A percentile compares a stretch with the other conserved stretches of the same genome.
phyloP scores from a whole-genome alignment of 2,329 filamentous ascomycete species.

The Fusarium verrucosum region DNA sequence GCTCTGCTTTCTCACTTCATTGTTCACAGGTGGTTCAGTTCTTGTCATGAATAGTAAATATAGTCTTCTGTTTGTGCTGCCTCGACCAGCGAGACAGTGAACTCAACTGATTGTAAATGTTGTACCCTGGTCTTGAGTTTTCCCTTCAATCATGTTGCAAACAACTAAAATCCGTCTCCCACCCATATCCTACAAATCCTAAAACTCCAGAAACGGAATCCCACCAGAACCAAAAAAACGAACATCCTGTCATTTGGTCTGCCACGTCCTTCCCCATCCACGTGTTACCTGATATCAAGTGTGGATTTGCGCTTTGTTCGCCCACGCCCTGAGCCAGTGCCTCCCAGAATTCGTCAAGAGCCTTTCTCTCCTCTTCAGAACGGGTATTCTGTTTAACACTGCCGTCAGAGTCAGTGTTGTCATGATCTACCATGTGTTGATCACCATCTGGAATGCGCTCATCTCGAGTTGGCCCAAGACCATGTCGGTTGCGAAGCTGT shows the following conservation, averaged over 20 bases:
- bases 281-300: constrained; percentile 51
- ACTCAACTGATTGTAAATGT: constrained; percentile 34
- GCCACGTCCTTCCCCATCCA: constrained; percentile 48
- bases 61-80: constrained; percentile 28
- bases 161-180: constrained; percentile 29
- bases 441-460: constrained; percentile 42
- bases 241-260: constrained; percentile 7
- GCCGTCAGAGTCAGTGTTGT: constrained; percentile 15
- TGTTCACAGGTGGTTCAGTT: background rate
- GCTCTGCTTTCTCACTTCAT: constrained; percentile 5
- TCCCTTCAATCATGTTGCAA: constrained; percentile 27
- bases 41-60: background rate
- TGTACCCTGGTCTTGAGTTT: constrained; percentile 24
- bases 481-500: constrained; percentile 8
- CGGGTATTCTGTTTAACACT: constrained; percentile 10
- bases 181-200: constrained; percentile 35
- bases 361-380: constrained; percentile 40
- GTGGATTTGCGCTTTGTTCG: constrained; percentile 48
- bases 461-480: constrained; percentile 35
- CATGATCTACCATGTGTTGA: constrained; percentile 31
- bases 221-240: constrained; percentile 21
- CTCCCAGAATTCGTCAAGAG: constrained; percentile 51
- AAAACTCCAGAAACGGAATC: constrained; percentile 21
- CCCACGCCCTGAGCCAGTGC: constrained; percentile 51
- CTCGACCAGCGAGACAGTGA: constrained; percentile 35